Conservation (phyloP, 164 flowering plant species). For the Piper betle region DNA sequence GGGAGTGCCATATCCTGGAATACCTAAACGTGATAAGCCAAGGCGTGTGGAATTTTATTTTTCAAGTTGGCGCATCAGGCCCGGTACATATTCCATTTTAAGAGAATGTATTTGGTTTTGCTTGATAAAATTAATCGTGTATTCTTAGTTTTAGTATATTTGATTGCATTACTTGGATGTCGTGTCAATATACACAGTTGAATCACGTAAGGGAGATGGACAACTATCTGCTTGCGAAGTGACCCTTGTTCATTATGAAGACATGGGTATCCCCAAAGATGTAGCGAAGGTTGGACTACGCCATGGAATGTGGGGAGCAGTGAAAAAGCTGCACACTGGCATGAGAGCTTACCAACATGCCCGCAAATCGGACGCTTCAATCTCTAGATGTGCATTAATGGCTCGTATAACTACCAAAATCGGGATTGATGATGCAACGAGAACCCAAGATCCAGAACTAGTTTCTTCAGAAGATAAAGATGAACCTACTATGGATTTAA, state of each 20-base stretch:
- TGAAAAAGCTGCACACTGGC: conserved; percentile 82
- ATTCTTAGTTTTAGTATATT: neutral
- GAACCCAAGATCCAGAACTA: conserved; percentile 13
- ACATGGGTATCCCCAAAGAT: conserved; percentile 97
- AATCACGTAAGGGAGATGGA: conserved; percentile 82
- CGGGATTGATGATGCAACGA: conserved; percentile 20
- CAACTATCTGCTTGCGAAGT: conserved; percentile 85
- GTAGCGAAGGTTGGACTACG: conserved; percentile 88
- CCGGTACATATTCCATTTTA: conserved; percentile 36
- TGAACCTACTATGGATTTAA: conserved; percentile 1
- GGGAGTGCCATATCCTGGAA: conserved; percentile 65
- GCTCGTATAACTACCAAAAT: conserved; percentile 64
- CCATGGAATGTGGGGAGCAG: conserved; percentile 99
- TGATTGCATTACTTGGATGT: neutral
- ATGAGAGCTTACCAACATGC: conserved; percentile 76
- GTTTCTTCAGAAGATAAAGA: conserved; percentile 24
- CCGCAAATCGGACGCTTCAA: conserved; percentile 41
- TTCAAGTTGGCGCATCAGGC: conserved; percentile 85
- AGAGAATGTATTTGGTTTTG: no score
- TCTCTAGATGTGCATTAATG: conserved; percentile 52
- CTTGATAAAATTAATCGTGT: no score
- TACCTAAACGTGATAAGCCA: conserved; percentile 80
- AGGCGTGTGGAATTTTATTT: conserved; percentile 88
- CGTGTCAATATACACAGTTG: conserved; percentile 32
- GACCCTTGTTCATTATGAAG: conserved; percentile 77